Conservation (phyloP, 139 green algal genomes). For the Chlamydomonas asymmetrica region DNA sequence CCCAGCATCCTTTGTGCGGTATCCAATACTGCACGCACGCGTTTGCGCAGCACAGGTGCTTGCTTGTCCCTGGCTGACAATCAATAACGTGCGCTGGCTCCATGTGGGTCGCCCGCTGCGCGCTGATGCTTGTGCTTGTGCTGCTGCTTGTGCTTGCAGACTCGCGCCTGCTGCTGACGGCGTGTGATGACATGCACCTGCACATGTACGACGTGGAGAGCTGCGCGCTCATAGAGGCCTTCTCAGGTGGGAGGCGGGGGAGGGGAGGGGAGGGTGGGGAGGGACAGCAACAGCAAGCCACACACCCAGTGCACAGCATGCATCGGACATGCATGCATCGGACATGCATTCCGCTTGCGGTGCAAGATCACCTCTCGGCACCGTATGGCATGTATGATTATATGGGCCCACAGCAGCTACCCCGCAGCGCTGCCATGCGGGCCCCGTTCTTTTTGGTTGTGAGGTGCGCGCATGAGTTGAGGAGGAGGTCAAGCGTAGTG, state of each 20-base stretch:
- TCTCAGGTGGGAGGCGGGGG: constrained; percentile 60
- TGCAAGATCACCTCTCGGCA: not conserved
- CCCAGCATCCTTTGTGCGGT: too few relatives aligned
- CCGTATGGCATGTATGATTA: not conserved
- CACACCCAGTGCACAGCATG: not conserved
- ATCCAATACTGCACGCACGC: too few relatives aligned
- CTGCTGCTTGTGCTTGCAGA: constrained; percentile 49
- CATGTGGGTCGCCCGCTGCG: too few relatives aligned
- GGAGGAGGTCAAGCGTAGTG: too few relatives aligned
- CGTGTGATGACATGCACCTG: constrained; percentile 90
- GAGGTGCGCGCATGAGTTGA: too few relatives aligned
- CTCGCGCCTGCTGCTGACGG: constrained; percentile 76
- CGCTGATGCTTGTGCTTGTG: not conserved
- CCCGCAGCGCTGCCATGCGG: too few relatives aligned
- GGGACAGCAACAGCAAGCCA: not conserved
- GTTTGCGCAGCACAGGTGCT: too few relatives aligned
- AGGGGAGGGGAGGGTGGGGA: not conserved
- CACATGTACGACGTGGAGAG: constrained; percentile 87
- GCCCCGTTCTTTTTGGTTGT: too few relatives aligned
- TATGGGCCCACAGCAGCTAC: too few relatives aligned
- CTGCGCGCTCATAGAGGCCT: constrained; percentile 73
- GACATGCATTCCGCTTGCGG: not conserved
- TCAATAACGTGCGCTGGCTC: too few relatives aligned
- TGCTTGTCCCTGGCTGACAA: too few relatives aligned
- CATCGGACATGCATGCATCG: not conserved